Percentiles rank a stretch among this genome's conserved stretches.
Conservation (phyloP, 2,329 filamentous ascomycete species). For the Paraconiothyrium brasiliense region DNA sequence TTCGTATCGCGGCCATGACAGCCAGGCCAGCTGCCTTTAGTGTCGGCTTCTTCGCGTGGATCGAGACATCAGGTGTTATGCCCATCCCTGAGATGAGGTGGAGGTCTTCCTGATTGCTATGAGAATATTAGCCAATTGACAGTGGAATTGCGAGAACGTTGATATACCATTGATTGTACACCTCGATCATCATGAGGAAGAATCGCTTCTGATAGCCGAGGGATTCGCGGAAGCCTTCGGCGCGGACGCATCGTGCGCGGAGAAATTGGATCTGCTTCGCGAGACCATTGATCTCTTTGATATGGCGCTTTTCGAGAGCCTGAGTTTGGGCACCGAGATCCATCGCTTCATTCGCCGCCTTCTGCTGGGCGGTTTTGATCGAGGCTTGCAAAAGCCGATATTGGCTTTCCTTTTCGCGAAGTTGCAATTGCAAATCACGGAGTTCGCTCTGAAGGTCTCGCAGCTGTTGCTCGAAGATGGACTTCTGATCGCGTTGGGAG, state of each 20-base stretch:
- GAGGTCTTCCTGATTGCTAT: constrained; percentile 91
- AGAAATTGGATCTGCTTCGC: constrained; percentile 92
- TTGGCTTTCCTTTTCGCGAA: constrained; percentile 40
- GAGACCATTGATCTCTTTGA: constrained; percentile 81
- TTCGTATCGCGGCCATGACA: constrained; percentile 61
- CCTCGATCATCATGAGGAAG: constrained; percentile 79
- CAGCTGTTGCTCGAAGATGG: constrained; percentile 24
- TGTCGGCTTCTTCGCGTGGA: constrained; percentile 56
- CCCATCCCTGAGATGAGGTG: constrained; percentile 86
- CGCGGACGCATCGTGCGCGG: constrained; percentile 80
- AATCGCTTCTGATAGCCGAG: constrained; percentile 88
- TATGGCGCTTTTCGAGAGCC: constrained; percentile 74
- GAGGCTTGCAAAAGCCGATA: constrained; percentile 41
- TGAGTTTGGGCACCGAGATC: constrained; percentile 60
- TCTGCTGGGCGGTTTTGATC: constrained; percentile 39
- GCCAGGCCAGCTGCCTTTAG: constrained; percentile 60
- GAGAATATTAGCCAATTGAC: constrained; percentile 29
- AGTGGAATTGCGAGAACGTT: constrained; percentile 6
- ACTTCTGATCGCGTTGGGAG: constrained; percentile 20
- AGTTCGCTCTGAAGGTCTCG: constrained; percentile 29
- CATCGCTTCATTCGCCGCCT: constrained; percentile 41
- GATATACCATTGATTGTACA: constrained; percentile 90
- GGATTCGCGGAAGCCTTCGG: constrained; percentile 80
- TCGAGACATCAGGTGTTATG: constrained; percentile 62
- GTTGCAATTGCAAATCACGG: constrained; percentile 27